These are phyloP conservation scores for Albophoma yamanashiensis DNA, from an alignment of 2,329 filamentous ascomycete genomes.

Conservation along the genomic window DNA sequence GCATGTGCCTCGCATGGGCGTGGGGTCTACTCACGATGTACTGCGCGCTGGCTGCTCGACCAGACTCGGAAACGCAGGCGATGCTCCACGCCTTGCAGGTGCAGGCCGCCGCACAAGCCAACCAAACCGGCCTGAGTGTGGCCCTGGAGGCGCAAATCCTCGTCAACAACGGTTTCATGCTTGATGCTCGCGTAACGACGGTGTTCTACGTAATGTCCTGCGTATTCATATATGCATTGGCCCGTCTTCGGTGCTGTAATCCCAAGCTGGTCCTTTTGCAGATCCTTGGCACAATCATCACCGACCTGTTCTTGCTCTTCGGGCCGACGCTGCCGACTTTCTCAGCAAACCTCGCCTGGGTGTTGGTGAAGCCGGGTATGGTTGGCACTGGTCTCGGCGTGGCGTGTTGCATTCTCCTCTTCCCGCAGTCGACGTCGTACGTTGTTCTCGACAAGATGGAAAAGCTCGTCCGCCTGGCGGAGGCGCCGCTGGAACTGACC, in stretches of 20 bases:
- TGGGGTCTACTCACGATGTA: slow-evolving; percentile 40
- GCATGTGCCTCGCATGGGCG: slow-evolving; percentile 35
- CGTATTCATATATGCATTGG: slow-evolving; percentile 31
- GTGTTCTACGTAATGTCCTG: slow-evolving; percentile 26
- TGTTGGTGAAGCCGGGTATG: slow-evolving; percentile 32
- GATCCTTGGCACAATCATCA: slow-evolving; percentile 35
- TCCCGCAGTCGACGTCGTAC: slow-evolving; percentile 37
- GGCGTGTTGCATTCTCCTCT: slow-evolving; percentile 32
- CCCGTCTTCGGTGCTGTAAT: slow-evolving; percentile 31
- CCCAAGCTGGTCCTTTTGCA: slow-evolving; percentile 32
- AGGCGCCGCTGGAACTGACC: slow-evolving; percentile 20
- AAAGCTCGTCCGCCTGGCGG: slow-evolving; percentile 18
- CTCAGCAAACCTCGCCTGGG: slow-evolving; percentile 22
- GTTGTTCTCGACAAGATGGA: slow-evolving; percentile 24
- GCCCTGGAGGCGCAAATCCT: slow-evolving; percentile 21
- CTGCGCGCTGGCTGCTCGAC: slow-evolving; percentile 30
- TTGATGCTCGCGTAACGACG: slow-evolving; percentile 32
- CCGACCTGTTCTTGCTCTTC: slow-evolving; percentile 32
- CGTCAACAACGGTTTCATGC: slow-evolving; percentile 32
- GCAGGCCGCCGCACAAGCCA: slow-evolving; percentile 21
- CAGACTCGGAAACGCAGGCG: slow-evolving; percentile 24
- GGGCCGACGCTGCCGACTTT: slow-evolving; percentile 31
- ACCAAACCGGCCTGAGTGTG: slow-evolving; percentile 10
- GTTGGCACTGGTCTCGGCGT: slow-evolving; percentile 33
- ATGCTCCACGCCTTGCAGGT: slow-evolving; percentile 21